These are phyloP conservation scores for Irpex rosettiformis DNA, from an alignment of 1,284 basidiomycete species.

Conservation along the genomic window DNA sequence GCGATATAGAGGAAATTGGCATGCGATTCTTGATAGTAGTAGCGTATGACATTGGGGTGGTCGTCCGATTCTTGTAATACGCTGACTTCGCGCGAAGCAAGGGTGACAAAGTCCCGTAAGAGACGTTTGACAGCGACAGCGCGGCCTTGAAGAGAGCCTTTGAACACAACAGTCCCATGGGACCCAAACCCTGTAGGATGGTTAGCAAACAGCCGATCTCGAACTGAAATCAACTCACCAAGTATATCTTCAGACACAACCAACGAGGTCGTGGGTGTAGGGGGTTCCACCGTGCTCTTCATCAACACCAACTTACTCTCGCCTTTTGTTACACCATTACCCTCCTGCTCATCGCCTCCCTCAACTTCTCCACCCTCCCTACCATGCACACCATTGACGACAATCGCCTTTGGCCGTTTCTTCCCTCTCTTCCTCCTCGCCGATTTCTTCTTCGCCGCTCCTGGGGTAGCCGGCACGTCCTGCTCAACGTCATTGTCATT, in stretches of 20 bases:
- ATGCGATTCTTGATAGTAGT: slow-evolving; percentile 95
- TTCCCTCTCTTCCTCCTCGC: slow-evolving; percentile 38
- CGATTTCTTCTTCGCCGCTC: slow-evolving; percentile 42
- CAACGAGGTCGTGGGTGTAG: slow-evolving; percentile 38
- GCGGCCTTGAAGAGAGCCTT: slow-evolving; percentile 92
- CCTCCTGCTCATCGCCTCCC: too few relatives aligned
- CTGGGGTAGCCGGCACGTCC: too few relatives aligned
- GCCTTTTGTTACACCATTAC: slow-evolving; percentile 7
- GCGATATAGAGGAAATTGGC: slow-evolving; percentile 97
- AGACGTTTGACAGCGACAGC: slow-evolving; percentile 97
- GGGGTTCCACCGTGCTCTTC: slow-evolving; percentile 23
- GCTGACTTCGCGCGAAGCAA: slow-evolving; percentile 92
- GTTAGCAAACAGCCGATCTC: not conserved
- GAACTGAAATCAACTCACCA: slow-evolving; percentile 53
- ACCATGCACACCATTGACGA: not conserved
- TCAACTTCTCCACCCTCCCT: too few relatives aligned
- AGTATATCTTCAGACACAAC: slow-evolving; percentile 77
- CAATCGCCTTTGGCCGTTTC: slow-evolving; percentile 38
- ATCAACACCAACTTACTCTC: slow-evolving; percentile 24
- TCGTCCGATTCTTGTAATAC: slow-evolving; percentile 96
- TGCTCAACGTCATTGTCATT: slow-evolving; percentile 55
- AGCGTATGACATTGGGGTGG: slow-evolving; percentile 97
- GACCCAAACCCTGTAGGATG: slow-evolving; percentile 87
- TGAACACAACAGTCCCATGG: slow-evolving; percentile 93
- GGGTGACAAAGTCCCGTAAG: slow-evolving; percentile 91